Evolutionary conservation across 2,329 filamentous ascomycete genomes (phyloP), one percentile per base, ranked within the genome.

Genomic region (Aspergillus sp.): DNA sequence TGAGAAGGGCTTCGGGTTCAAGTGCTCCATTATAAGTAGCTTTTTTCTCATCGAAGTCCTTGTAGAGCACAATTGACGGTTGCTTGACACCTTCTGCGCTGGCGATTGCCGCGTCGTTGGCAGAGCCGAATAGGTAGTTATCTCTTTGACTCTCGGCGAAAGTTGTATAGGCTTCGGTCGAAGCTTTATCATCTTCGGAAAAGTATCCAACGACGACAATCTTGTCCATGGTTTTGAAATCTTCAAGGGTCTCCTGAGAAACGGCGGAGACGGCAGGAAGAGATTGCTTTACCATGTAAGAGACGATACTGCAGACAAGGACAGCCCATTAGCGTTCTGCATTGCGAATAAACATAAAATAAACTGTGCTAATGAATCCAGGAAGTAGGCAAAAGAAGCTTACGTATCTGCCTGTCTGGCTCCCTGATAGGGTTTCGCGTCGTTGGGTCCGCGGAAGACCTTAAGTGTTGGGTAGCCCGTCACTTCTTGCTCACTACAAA

Each of bases 391-490:
- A 37, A 25, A 8, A 41, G 9, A 15, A 19, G 78, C 80, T 71
- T 76, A 83, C 82, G 84, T 81, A 77, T 86, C 87, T 65, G 93
- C 88, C 84, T 98, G 96, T 77, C 95, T 87, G 78, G 91, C 89
- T 73, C 95, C 95, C 69, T 83, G 82, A 81, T 99, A 99, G 63
- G 93, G 89, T 65, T 85, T 82, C 74, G 91, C 79, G 75, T 89
- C 91, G 11, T 97, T 91, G 44, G 81, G 78, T 68, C 95, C 93
- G 70, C 93, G 91, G 92, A 99, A 99, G 80, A 99, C 87, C 88
- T 98, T 99, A 74, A 99, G 87, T 66, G 95, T 99, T 62, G 95
- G 95, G 84, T 99, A 99, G 65, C 95, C 95, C 83, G 98, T 92
- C 44, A 99, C 93, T 62, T 91, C 93, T 71, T 90, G 90, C 68